Base-by-base conservation (phyloP, 202 grass and related monocot species). In the Zoysia matrella region DNA sequence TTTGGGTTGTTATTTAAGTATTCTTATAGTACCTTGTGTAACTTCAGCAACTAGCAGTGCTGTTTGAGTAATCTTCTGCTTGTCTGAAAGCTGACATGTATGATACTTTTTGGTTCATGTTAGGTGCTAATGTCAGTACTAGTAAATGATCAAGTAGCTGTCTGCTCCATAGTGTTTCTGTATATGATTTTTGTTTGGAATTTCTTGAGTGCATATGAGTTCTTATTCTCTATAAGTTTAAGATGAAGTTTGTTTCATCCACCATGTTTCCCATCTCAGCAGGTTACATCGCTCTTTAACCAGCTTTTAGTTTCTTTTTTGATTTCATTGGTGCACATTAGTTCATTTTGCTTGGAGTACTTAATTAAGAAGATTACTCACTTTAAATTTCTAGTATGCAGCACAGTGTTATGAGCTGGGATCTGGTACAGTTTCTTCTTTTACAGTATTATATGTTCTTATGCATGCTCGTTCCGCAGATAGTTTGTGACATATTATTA, bases 71-170 rank as follows among this genome's bases (percentile, higher is more conserved):
- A 47, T 48, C 9, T 68, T 48, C 82, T 10, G 65, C 47, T 48
- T 11, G 0, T 58, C 8, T 86, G 71, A 58, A 69, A 22, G 5
- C 60, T 61, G 5, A 10, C 18, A 30, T 69, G 44, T 41, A 47
- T 2, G 2, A 12, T 84, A 74, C 55, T 79, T 42, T 8, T 69
- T 67, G 46, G 12, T 54, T 43, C 50, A 48, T 54, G n/a, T 62
- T 53, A 66, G n/a, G 52, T 82, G 55, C 13, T 82, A 82, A 6
- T 52, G 41, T 48, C 67, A 51, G 53, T 55, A 58, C 30, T 62
- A n/a, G 63, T 43, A 72, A 52, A 72, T 57, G 16, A 2, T 54
- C 40, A 61, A 68, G 12, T 8, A 60, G 63, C 18, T 41, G 11
- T 67, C 44, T 51, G 22, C 48, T 13, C 8, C 11, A 75, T 42